Conservation (phyloP, 1,139 yeast species). For the Pichia sp. region DNA sequence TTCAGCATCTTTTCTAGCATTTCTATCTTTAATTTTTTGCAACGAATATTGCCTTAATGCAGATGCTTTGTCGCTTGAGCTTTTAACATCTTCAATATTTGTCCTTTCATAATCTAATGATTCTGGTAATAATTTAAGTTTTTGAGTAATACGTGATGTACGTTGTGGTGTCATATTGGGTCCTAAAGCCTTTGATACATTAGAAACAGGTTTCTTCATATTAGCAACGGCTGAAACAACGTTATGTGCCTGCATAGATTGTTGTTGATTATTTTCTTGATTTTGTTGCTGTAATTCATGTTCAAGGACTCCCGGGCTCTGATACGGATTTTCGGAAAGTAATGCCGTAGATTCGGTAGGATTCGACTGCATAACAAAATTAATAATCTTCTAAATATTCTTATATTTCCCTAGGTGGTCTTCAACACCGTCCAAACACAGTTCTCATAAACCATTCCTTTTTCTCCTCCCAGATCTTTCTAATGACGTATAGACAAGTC, state of each 20-base stretch:
- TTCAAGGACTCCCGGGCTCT: constrained; percentile 4
- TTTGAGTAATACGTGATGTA: constrained; percentile 82
- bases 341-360: constrained; percentile 30
- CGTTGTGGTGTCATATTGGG: constrained; percentile 67
- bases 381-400: too few species aligned
- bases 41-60: constrained; percentile 34
- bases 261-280: too few species aligned
- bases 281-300: background rate
- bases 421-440: too few species aligned
- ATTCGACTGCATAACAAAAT: too few species aligned
- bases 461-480: too few species aligned
- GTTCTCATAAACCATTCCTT: too few species aligned
- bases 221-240: background rate
- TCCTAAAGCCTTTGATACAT: constrained; percentile 21
- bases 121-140: constrained; percentile 80
- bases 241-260: background rate
- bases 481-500: too few species aligned
- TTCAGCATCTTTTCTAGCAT: constrained; percentile 93
- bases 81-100: constrained; percentile 21
- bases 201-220: constrained; percentile 2
- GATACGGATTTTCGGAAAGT: constrained; percentile 34
- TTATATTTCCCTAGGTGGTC: too few species aligned
- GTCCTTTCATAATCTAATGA: constrained; percentile 43
- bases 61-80: constrained; percentile 7
- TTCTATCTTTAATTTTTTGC: constrained; percentile 77